Percentiles rank a stretch among this genome's conserved stretches.
Evolutionary conservation across 139 green algal genomes (phyloP).

Genomic region (Pseudopediastrum boryanum): DNA sequence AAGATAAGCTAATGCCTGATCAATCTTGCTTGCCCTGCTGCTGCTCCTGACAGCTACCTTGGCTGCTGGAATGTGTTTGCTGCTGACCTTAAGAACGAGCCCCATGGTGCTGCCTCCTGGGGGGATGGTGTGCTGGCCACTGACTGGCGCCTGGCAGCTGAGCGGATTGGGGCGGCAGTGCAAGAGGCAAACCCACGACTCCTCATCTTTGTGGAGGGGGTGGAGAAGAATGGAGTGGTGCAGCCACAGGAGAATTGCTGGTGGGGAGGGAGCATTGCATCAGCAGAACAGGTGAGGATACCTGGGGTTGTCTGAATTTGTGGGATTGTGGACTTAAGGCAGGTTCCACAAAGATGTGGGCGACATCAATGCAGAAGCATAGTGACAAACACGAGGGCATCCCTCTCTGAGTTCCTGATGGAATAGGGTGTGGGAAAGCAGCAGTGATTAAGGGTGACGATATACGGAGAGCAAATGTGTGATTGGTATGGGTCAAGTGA

Average conservation of each 20-base stretch:
- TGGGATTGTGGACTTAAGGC: too few species aligned
- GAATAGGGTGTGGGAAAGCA: too few species aligned
- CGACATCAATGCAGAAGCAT: too few species aligned
- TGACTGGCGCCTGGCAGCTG: slow-evolving; percentile 41
- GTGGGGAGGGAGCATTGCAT: slow-evolving; percentile 37
- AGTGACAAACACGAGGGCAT: too few species aligned
- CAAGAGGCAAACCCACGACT: slow-evolving; percentile 34
- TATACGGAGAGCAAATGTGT: too few species aligned
- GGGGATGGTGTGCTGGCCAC: slow-evolving; percentile 26
- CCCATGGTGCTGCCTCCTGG: slow-evolving; percentile 41
- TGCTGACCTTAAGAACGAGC: slow-evolving; percentile 51
- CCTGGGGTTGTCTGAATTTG: too few species aligned
- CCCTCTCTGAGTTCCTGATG: too few species aligned
- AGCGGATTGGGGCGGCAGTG: slow-evolving; percentile 34
- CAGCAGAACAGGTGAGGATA: slow-evolving; percentile 10
- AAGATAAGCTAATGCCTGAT: too few species aligned
- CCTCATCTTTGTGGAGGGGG: slow-evolving; percentile 51
- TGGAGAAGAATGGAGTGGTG: slow-evolving; percentile 29
- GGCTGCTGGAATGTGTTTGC: slow-evolving; percentile 45
- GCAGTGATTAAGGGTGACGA: too few species aligned
- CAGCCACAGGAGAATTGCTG: slow-evolving; percentile 28
- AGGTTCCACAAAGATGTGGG: too few species aligned
- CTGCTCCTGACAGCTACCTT: slow-evolving; percentile 16
- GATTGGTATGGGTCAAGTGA: too few species aligned
- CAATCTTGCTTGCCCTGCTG: too few species aligned